These are phyloP conservation scores for Boletus sp. DNA, from an alignment of 1,284 basidiomycete genomes.

Conservation along the genomic window DNA sequence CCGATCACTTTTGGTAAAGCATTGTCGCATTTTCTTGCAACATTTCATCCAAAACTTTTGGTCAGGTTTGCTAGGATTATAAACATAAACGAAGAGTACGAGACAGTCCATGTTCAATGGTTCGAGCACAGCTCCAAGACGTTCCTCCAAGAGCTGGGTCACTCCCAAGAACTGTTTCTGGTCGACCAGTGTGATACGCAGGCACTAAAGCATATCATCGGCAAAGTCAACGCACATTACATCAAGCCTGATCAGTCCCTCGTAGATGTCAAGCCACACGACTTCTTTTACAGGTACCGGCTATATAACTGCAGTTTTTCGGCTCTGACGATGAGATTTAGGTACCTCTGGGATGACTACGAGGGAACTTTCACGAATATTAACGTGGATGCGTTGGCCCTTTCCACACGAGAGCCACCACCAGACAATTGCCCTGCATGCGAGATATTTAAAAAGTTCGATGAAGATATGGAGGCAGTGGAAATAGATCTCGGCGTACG, in stretches of 20 bases:
- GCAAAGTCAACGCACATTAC: slow-evolving; percentile 43
- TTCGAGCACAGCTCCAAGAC: slow-evolving; percentile 62
- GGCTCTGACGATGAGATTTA: slow-evolving; percentile 12
- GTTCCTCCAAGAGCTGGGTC: slow-evolving; percentile 50
- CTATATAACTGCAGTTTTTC: not conserved
- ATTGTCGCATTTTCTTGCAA: not conserved
- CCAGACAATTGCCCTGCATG: slow-evolving; percentile 55
- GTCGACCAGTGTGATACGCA: slow-evolving; percentile 50
- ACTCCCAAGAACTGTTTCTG: slow-evolving; percentile 63
- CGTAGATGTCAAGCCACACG: slow-evolving; percentile 29
- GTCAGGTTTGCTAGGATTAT: slow-evolving; percentile 56
- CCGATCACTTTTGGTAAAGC: slow-evolving; percentile 58
- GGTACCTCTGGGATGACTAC: slow-evolving; percentile 26
- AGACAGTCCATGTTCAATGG: slow-evolving; percentile 62
- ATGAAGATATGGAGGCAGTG: slow-evolving; percentile 26
- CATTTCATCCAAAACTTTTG: not conserved
- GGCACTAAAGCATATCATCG: slow-evolving; percentile 38
- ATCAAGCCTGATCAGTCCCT: slow-evolving; percentile 16
- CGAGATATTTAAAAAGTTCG: slow-evolving; percentile 28
- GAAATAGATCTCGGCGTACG: slow-evolving; percentile 38
- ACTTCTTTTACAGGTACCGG: slow-evolving; percentile 58
- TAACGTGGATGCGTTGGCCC: slow-evolving; percentile 24
- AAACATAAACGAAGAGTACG: slow-evolving; percentile 42
- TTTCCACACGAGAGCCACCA: slow-evolving; percentile 19
- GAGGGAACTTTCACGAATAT: slow-evolving; percentile 17